Percentiles rank a stretch among this genome's conserved stretches.
phyloP scores from a whole-genome alignment of 2,329 filamentous ascomycete species.

The Coniochaeta prunicola region DNA sequence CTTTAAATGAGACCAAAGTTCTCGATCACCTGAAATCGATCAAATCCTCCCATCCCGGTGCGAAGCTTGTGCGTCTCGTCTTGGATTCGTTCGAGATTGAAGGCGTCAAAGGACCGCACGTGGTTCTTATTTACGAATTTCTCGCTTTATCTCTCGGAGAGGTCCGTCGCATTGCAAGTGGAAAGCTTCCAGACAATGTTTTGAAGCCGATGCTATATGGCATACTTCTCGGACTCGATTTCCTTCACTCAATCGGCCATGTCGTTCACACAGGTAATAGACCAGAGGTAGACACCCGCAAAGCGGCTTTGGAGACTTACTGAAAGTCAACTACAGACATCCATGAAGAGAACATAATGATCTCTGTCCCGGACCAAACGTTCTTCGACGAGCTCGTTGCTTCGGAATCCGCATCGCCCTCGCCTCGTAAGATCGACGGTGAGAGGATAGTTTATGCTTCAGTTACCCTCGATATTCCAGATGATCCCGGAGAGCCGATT shows the following conservation, averaged over 20 bases:
- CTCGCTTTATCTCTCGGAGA: not conserved
- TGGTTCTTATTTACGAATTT: not conserved
- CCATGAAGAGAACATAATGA: constrained; percentile 1
- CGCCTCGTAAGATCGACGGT: not conserved
- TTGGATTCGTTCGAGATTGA: not conserved
- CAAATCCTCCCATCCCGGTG: not conserved
- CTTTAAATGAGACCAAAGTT: not conserved
- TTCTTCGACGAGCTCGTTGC: not conserved
- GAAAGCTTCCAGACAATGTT: not conserved
- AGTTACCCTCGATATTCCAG: not conserved
- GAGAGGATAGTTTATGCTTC: not conserved
- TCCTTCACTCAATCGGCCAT: not conserved
- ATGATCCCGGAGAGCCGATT: not conserved
- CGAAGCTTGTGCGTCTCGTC: not conserved
- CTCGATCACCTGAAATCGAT: not conserved
- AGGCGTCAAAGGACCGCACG: not conserved
- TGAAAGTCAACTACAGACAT: not conserved
- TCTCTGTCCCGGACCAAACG: not conserved
- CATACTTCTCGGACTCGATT: not conserved
- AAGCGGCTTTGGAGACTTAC: not conserved
- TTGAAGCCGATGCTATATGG: not conserved
- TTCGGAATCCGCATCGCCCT: not conserved
- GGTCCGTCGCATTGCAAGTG: not conserved
- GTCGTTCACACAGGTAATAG: constrained; percentile 2
- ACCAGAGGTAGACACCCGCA: not conserved